Evolutionary conservation across 495 filamentous ascomycete species (phyloP).

Genomic region (Trichoderma asperelloides): DNA sequence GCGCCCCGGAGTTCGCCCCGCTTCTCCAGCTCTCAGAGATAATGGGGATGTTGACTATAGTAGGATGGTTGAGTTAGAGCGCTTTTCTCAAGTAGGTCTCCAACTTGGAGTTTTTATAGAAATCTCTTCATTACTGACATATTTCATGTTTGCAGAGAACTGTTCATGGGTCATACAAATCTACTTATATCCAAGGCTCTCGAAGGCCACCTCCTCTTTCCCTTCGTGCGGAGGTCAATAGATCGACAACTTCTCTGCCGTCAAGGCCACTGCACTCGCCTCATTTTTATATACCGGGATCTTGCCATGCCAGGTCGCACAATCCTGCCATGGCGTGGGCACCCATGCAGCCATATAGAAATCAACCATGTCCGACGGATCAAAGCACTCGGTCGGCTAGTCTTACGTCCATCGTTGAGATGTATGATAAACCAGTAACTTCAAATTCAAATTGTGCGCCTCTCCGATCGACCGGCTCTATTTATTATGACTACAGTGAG

Average conservation of each 20-base stretch:
- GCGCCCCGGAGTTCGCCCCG: slow-evolving; percentile 54
- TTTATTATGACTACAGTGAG: slow-evolving; percentile 47
- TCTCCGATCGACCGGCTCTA: slow-evolving; percentile 10
- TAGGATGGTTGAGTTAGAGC: slow-evolving; percentile 41
- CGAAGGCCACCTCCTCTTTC: slow-evolving; percentile 24
- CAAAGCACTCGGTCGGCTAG: slow-evolving; percentile 25
- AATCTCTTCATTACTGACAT: slow-evolving; percentile 11
- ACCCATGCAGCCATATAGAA: slow-evolving; percentile 1
- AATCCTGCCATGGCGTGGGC: background rate
- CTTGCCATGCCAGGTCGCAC: slow-evolving; percentile 8
- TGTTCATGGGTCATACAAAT: slow-evolving; percentile 32
- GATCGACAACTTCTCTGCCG: slow-evolving; percentile 26
- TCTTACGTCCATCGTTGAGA: slow-evolving; percentile 32
- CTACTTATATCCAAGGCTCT: slow-evolving; percentile 26
- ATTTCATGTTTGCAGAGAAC: slow-evolving; percentile 26
- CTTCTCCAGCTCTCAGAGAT: slow-evolving; percentile 52
- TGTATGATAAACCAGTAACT: slow-evolving; percentile 26
- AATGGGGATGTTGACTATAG: slow-evolving; percentile 38
- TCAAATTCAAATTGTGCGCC: slow-evolving; percentile 8
- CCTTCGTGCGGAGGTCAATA: slow-evolving; percentile 26
- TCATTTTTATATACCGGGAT: slow-evolving; percentile 13
- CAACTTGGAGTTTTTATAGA: background rate
- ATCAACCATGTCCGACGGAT: slow-evolving; percentile 15
- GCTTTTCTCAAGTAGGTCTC: slow-evolving; percentile 32
- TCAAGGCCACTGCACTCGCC: slow-evolving; percentile 21